Conservation (phyloP, 2,329 filamentous ascomycete species). For the Aspergillus pseudoglaucus region DNA sequence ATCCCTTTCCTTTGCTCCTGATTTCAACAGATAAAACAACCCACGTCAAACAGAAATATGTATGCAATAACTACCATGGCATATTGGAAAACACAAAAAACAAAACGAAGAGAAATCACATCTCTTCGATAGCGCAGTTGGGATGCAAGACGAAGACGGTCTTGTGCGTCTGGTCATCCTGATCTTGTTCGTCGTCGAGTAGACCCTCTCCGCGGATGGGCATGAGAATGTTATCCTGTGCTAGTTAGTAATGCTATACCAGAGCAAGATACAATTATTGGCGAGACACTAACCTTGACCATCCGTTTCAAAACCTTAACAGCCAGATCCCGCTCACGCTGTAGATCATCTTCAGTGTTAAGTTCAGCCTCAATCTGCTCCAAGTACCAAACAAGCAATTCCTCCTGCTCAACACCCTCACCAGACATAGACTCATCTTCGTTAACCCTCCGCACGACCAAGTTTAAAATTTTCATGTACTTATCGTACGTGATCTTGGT, state of each 20-base stretch:
- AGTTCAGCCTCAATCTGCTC: slow-evolving; percentile 84
- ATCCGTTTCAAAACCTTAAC: slow-evolving; percentile 89
- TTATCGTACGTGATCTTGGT: slow-evolving; percentile 94
- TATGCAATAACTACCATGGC: slow-evolving; percentile 2
- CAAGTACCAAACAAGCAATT: slow-evolving; percentile 80
- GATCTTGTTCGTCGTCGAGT: slow-evolving; percentile 64
- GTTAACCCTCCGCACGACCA: slow-evolving; percentile 74
- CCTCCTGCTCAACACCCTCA: slow-evolving; percentile 79
- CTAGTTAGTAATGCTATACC: neutral
- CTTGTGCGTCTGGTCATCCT: slow-evolving; percentile 35
- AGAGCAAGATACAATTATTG: slow-evolving; percentile 1
- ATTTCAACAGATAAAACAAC: slow-evolving; percentile 2
- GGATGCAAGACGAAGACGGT: slow-evolving; percentile 87
- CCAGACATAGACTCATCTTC: slow-evolving; percentile 70
- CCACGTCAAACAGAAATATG: too few relatives aligned
- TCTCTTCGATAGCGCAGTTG: slow-evolving; percentile 73
- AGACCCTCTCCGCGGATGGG: slow-evolving; percentile 74
- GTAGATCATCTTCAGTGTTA: slow-evolving; percentile 71
- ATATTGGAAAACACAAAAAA: slow-evolving; percentile 6
- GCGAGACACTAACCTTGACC: slow-evolving; percentile 71
- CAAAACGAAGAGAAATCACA: slow-evolving; percentile 14
- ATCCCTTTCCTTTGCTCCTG: slow-evolving; percentile 19
- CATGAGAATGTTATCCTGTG: slow-evolving; percentile 54
- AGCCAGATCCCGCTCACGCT: slow-evolving; percentile 65
- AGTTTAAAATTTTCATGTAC: slow-evolving; percentile 83